phyloP scores from a whole-genome alignment of 2,329 filamentous ascomycete genomes.

The Alternaria angustiovoidea region DNA sequence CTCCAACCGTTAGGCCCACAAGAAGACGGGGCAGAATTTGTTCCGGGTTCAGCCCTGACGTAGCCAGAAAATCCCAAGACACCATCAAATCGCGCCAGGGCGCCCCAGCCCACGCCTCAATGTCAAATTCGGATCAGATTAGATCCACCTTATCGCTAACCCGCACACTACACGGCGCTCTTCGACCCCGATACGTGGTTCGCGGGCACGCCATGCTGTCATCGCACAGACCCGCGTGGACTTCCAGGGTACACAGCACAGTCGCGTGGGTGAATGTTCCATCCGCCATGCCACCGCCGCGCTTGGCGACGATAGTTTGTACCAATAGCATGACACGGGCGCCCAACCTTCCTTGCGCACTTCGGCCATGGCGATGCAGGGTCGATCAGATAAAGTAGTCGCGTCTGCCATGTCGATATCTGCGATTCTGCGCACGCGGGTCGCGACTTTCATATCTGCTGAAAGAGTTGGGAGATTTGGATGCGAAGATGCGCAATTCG shows the following conservation, averaged over 20 bases:
- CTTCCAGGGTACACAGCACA: background rate
- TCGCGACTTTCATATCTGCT: background rate
- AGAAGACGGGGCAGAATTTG: background rate
- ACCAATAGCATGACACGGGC: slow-evolving; percentile 9
- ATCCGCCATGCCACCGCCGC: slow-evolving; percentile 9
- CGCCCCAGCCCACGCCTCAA: background rate
- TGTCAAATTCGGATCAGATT: slow-evolving; percentile 14
- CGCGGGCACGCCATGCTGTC: slow-evolving; percentile 7
- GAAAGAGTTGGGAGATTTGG: background rate
- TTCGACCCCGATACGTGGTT: background rate
- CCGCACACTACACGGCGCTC: background rate
- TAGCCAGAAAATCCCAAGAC: slow-evolving; percentile 9
- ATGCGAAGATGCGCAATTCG: slow-evolving; percentile 17
- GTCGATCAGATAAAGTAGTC: slow-evolving; percentile 16
- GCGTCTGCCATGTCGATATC: background rate
- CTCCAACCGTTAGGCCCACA: background rate
- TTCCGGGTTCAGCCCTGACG: slow-evolving; percentile 14
- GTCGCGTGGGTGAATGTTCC: slow-evolving; percentile 6
- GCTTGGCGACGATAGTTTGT: slow-evolving; percentile 13
- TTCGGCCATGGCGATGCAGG: slow-evolving; percentile 9
- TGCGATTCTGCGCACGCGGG: background rate
- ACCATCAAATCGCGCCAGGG: slow-evolving; percentile 2
- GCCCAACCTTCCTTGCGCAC: background rate
- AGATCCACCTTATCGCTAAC: slow-evolving; percentile 14
- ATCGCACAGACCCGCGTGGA: slow-evolving; percentile 2